Evolutionary conservation across 2,329 filamentous ascomycete species (phyloP).

Genomic region (Chlorencoelia australis): DNA sequence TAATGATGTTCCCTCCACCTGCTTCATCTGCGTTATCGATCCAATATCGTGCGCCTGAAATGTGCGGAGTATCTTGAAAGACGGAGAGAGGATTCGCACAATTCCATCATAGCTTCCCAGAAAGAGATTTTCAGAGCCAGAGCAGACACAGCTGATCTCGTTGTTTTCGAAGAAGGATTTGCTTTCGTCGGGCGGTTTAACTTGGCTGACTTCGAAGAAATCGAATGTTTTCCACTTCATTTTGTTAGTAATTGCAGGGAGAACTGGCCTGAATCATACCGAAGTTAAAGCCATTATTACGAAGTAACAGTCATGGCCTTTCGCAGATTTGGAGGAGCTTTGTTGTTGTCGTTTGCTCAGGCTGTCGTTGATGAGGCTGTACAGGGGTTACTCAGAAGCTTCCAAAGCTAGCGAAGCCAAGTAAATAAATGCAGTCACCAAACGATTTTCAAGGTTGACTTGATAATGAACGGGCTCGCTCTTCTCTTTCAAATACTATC

Average conservation of each 20-base stretch:
- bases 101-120: constrained; percentile 76
- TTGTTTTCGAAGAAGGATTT: constrained; percentile 70
- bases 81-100: constrained; percentile 77
- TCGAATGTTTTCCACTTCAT: constrained; percentile 93
- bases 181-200: constrained; percentile 67
- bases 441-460: no score
- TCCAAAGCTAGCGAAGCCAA: no score
- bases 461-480: no score
- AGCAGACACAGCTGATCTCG: constrained; percentile 73
- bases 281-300: constrained; percentile 23
- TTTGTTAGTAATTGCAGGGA: constrained; percentile 2
- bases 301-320: background rate
- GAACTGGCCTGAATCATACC: constrained; percentile 8
- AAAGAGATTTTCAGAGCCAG: constrained; percentile 83
- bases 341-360: no score
- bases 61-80: constrained; percentile 76
- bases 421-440: no score
- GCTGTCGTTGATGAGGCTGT: no score
- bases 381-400: no score
- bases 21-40: constrained; percentile 82
- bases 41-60: constrained; percentile 79
- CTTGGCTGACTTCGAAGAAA: constrained; percentile 92
- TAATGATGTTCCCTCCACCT: constrained; percentile 77
- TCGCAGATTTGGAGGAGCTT: no score
- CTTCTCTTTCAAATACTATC: no score